Evolutionary conservation across 495 filamentous ascomycete genomes (phyloP), one percentile per base, ranked within the genome.

Genomic region (Aspergillus leporis): DNA sequence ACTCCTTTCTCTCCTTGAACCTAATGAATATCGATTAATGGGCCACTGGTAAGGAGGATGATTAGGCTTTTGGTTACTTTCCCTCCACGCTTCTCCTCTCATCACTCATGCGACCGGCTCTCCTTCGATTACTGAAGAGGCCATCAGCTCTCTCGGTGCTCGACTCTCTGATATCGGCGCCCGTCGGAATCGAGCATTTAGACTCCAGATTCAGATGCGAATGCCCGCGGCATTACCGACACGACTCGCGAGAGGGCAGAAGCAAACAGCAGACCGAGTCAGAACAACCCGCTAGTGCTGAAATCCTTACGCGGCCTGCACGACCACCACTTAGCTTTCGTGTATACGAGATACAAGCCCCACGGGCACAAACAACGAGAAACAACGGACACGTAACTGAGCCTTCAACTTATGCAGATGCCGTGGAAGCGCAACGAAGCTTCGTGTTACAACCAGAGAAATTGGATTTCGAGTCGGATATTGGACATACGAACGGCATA

Each of bases 111-210:
- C 76, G 80, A 63, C 80, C 79, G 70, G 78, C 80, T 70, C 69
- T 82, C 69, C 74, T 79, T 71, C 76, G 79, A 74, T 69, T 83
- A 55, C 68, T 82, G 70, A 75, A 75, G 72, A 76, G 80, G 75
- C 80, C 80, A 57, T 77, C 77, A 57, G 72, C 78, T 65, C 65
- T 83, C 65, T 77, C 79, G 53, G 68, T 81, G 49, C 71, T 83
- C 57, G 65, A 76, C 61, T 69, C 64, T 50, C 64, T 83, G 25
- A 61, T 75, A 47, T 72, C 71, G 34, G 67, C 63, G 34, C 71
- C 70, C n/a, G 62, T 67, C 48, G 72, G 72, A 55, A 72, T 80
- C 36, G 74, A 74, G 31, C 72, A 74, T 51, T 60, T 80, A 51
- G 67, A 68, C 5, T 60, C 59, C 14, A 34, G 45, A 18, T 41